Conservation (phyloP, 257 asterid genomes). For the Rehmannia glutinosa region DNA sequence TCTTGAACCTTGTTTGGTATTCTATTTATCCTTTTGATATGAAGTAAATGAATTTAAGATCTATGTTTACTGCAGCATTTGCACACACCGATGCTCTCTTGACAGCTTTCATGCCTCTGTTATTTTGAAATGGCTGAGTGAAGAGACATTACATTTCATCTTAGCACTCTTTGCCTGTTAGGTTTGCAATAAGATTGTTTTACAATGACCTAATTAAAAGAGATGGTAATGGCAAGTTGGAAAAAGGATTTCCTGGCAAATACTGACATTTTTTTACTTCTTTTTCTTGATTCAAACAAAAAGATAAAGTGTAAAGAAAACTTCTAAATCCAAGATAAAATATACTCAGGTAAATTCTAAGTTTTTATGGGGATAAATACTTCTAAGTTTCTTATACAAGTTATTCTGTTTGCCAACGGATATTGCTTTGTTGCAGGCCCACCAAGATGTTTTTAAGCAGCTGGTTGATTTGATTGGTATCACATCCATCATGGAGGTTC, state of each 20-base stretch:
- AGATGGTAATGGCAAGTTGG: background rate
- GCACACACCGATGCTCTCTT: background rate
- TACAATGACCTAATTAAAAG: background rate
- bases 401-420: background rate
- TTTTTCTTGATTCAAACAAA: background rate
- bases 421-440: constrained; percentile 46
- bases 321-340: background rate
- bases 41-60: background rate
- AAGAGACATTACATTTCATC: background rate
- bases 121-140: background rate
- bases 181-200: background rate
- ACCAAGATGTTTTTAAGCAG: constrained; percentile 79
- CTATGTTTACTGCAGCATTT: background rate
- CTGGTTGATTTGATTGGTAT: constrained; percentile 98
- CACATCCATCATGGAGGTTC: constrained; percentile 98
- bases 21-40: background rate
- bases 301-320: background rate
- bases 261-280: background rate
- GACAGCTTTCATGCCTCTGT: background rate
- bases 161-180: background rate
- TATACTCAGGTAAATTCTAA: background rate
- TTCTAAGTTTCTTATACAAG: background rate
- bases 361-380: background rate
- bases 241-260: background rate
- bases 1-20: background rate